These are phyloP conservation scores for Sugiyamaella pinicola DNA, from an alignment of 1,139 yeast species.

Conservation along the genomic window DNA sequence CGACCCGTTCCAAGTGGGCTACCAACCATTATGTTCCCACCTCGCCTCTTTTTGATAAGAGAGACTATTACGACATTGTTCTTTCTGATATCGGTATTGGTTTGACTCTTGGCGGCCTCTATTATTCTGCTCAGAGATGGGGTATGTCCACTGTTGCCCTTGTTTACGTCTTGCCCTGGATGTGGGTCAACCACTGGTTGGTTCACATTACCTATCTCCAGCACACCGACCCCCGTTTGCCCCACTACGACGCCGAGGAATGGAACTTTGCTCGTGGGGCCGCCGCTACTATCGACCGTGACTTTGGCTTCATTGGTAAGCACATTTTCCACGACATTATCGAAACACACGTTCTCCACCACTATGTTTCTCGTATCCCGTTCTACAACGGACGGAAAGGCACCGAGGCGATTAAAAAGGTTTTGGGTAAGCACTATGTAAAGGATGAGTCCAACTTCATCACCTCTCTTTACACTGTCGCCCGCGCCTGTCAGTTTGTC, in stretches of 20 bases:
- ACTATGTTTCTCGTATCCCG: slow-evolving; percentile 81
- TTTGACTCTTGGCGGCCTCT: slow-evolving; percentile 55
- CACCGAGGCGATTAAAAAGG: slow-evolving; percentile 72
- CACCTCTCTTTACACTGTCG: slow-evolving; percentile 67
- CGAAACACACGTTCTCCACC: slow-evolving; percentile 89
- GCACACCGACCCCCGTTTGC: slow-evolving; percentile 79
- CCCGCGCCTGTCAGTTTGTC: slow-evolving; percentile 77
- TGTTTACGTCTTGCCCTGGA: slow-evolving; percentile 76
- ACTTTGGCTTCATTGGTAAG: slow-evolving; percentile 79
- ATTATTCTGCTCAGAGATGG: slow-evolving; percentile 62
- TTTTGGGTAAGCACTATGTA: slow-evolving; percentile 78
- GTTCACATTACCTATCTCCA: slow-evolving; percentile 83
- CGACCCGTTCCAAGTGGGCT: slow-evolving; percentile 53
- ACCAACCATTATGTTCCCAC: slow-evolving; percentile 69
- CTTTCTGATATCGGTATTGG: slow-evolving; percentile 73
- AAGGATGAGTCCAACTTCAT: slow-evolving; percentile 72
- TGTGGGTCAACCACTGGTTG: slow-evolving; percentile 86
- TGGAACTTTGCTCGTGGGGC: slow-evolving; percentile 93
- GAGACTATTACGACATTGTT: slow-evolving; percentile 69
- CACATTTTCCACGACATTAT: slow-evolving; percentile 84
- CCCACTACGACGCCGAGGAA: slow-evolving; percentile 71
- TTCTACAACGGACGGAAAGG: slow-evolving; percentile 86
- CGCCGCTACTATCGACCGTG: slow-evolving; percentile 82
- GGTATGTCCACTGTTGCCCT: slow-evolving; percentile 67
- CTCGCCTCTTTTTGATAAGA: slow-evolving; percentile 71